Conservation (phyloP, 495 filamentous ascomycete genomes). For the Penicillium paradoxum region DNA sequence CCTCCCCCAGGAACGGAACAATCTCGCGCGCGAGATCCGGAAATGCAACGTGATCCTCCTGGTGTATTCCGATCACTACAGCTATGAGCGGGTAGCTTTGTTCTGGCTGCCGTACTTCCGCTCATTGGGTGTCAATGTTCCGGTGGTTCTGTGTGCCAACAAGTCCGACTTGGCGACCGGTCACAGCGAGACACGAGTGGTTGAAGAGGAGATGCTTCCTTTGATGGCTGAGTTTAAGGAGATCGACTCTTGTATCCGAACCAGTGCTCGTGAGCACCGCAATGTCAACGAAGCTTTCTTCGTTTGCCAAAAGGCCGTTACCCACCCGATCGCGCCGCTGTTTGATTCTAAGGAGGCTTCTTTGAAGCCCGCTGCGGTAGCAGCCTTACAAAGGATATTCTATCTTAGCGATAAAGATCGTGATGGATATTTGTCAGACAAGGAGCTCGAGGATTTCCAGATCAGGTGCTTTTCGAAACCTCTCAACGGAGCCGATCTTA, state of each 20-base stretch:
- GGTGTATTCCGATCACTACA: conserved; percentile 97
- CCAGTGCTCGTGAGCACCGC: conserved; percentile 87
- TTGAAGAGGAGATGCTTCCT: conserved; percentile 96
- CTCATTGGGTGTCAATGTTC: conserved; percentile 95
- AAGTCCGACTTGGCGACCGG: conserved; percentile 78
- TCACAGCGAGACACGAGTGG: conserved; percentile 69
- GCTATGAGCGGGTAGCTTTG: conserved; percentile 92
- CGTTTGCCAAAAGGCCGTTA: conserved; percentile 97
- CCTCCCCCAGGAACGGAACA: conserved; percentile 84
- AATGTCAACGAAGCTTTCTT: conserved; percentile 98
- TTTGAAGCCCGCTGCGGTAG: conserved; percentile 81
- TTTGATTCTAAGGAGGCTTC: conserved; percentile 91
- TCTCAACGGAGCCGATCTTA: conserved; percentile 69
- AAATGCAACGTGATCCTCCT: conserved; percentile 97
- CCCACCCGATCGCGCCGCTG: conserved; percentile 91
- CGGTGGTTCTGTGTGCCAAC: conserved; percentile 94
- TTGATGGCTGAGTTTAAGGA: conserved; percentile 99
- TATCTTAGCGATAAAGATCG: conserved; percentile 95
- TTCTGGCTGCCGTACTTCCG: conserved; percentile 99
- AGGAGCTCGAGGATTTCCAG: conserved; percentile 88
- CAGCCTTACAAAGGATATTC: conserved; percentile 83
- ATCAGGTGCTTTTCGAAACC: conserved; percentile 84
- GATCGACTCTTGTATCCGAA: conserved; percentile 94
- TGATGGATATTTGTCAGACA: conserved; percentile 87
- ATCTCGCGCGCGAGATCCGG: conserved; percentile 85